phyloP scores from a whole-genome alignment of 208 protist species.

The Leishmania mexicana region DNA sequence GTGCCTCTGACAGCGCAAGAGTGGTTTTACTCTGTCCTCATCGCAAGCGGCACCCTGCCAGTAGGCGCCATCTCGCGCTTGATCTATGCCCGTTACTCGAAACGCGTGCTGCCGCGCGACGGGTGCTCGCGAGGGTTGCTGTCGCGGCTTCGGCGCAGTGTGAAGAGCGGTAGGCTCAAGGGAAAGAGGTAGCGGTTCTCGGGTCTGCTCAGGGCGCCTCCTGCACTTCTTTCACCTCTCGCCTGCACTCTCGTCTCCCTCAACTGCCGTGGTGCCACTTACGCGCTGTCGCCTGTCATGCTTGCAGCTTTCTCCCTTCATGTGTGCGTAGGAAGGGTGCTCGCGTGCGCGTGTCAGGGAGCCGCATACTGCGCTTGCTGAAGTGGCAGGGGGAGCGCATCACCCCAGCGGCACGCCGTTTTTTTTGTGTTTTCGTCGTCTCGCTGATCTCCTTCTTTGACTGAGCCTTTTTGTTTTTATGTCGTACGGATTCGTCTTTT shows the following conservation, averaged over 20 bases:
- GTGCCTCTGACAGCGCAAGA: constrained; percentile 67
- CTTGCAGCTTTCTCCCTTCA: not conserved
- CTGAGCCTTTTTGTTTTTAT: not conserved
- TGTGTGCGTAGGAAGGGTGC: not conserved
- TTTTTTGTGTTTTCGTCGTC: not conserved
- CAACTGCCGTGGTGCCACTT: not conserved
- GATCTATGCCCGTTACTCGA: constrained; percentile 32
- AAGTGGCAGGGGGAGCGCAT: not conserved
- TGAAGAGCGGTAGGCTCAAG: constrained; percentile 9
- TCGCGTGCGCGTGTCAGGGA: not conserved
- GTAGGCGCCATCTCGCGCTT: constrained; percentile 44
- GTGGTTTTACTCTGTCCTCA: constrained; percentile 63
- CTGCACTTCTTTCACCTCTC: not conserved
- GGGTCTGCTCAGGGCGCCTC: not conserved
- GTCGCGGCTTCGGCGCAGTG: constrained; percentile 4
- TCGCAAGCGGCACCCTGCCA: constrained; percentile 50
- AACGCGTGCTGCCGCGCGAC: constrained; percentile 11
- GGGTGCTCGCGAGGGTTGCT: constrained; percentile 22
- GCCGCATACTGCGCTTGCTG: not conserved
- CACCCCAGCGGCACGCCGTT: not conserved
- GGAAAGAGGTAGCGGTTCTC: constrained; percentile 1
- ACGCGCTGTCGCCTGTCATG: not conserved
- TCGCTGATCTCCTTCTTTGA: not conserved
- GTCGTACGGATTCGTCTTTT: not conserved
- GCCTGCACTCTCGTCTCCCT: not conserved